Base-by-base conservation (phyloP, 257 asterid species). In the Avicennia marina region DNA sequence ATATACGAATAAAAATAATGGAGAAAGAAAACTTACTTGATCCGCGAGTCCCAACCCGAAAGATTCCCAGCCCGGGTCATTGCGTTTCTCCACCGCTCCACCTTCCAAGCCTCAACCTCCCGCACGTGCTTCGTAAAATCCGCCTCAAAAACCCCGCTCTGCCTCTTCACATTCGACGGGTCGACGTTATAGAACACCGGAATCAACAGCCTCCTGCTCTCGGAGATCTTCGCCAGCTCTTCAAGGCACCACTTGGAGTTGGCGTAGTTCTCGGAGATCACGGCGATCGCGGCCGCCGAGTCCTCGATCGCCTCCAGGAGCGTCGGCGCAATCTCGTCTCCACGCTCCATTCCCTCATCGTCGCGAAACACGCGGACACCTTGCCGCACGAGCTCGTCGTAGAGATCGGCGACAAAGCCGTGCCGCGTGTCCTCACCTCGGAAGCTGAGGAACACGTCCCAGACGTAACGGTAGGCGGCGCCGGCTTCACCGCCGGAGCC, bases 161-260 rank as follows among this genome's bases (percentile, higher is more conserved):
- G 78, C 16, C 64, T 16, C 38, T 68, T 58, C 6, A 72, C 78
- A n/a, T 71, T 54, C 20, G 69, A 47, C 19, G 77, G 77, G 3
- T 70, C 25, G 9, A 70, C 76, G n/a, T 21, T 0, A 51, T 58
- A 64, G 33, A 70, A 70, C 2, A 64, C 67, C 21, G 76, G 76
- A 26, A 70, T 34, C 49, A 58, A 61, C 6, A 54, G 64, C 47
- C 59, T 42, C 33, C 62, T 34, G 9, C 34, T 15, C 10, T 66
- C 70, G 41, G 29, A 60, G 9, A 72, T 50, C 32, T 20, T 63
- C 0, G 68, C 74, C 39, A 72, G 49, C 66, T 72, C 78, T 46
- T 72, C 74, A 0, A 72, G 61, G 33, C 78, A 72, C 78, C 78
- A 72, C 33, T 58, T 34, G 2, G 77, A 72, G 19, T 68, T 55